phyloP scores from a whole-genome alignment of 805 yeast species.

The Starmerella stigmatis region DNA sequence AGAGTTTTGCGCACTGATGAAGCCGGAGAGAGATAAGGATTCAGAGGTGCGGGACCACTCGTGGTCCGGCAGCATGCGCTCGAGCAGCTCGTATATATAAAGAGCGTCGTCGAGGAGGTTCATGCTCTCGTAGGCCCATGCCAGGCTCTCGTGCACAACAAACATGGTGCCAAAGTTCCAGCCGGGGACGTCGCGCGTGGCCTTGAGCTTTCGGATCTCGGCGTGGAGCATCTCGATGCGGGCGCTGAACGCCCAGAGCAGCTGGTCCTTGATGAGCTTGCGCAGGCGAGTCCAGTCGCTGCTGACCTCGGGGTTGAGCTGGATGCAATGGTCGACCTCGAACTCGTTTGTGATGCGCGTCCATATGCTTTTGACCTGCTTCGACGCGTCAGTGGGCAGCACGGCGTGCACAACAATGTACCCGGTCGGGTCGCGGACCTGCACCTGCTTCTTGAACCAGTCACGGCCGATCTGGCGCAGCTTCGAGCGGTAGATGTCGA shows the following conservation, averaged over 20 bases:
- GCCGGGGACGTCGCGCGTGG: constrained; percentile 32
- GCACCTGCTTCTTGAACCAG: constrained; percentile 51
- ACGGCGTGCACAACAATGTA: constrained; percentile 52
- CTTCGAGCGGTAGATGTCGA: constrained; percentile 67
- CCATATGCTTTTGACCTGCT: constrained; percentile 21
- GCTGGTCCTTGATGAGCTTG: constrained; percentile 38
- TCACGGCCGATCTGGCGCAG: constrained; percentile 72
- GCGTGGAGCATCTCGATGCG: constrained; percentile 37
- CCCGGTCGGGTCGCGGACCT: constrained; percentile 40
- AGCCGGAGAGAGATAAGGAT: constrained; percentile 14
- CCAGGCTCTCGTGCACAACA: constrained; percentile 41
- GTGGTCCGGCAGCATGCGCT: constrained; percentile 26
- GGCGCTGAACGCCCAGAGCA: constrained; percentile 45
- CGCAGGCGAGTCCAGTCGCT: constrained; percentile 39
- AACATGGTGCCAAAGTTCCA: constrained; percentile 40
- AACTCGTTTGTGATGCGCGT: constrained; percentile 28
- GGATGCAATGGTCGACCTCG: constrained; percentile 24
- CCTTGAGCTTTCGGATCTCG: constrained; percentile 34
- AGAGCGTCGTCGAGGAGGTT: constrained; percentile 53
- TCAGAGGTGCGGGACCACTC: constrained; percentile 15
- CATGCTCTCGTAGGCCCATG: constrained; percentile 44
- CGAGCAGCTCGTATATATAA: constrained; percentile 40
- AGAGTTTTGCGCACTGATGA: constrained; percentile 19
- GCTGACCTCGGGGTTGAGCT: constrained; percentile 16
- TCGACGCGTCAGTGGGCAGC: constrained; percentile 6